Percentiles rank a stretch among this genome's conserved stretches.
Evolutionary conservation across 2,329 filamentous ascomycete genomes (phyloP).

Genomic region (Capronia americana): DNA sequence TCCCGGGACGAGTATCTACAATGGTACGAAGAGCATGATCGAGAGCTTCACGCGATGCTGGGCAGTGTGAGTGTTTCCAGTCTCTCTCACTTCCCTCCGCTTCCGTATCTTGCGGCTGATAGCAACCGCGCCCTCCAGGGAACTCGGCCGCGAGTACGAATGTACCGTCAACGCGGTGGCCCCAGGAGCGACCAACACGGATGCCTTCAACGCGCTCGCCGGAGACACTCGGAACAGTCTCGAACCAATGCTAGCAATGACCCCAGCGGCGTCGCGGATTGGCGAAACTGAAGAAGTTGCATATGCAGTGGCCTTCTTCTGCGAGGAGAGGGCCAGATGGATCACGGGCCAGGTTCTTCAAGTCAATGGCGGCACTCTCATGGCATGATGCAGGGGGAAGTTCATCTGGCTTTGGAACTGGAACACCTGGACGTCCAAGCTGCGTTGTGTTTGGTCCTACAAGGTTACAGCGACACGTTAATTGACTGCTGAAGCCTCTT

Average conservation of each 20-base stretch:
- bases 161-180: slow-evolving; percentile 24
- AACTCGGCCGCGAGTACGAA: slow-evolving; percentile 24
- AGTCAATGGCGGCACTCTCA: slow-evolving; percentile 25
- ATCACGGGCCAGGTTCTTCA: slow-evolving; percentile 20
- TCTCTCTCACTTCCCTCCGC: neutral
- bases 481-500: too few species aligned
- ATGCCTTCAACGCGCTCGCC: slow-evolving; percentile 17
- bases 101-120: neutral
- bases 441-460: too few species aligned
- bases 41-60: slow-evolving; percentile 56
- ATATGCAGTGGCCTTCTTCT: slow-evolving; percentile 53
- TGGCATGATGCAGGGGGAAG: slow-evolving; percentile 8
- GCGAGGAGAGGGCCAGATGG: slow-evolving; percentile 33
- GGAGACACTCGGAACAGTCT: slow-evolving; percentile 11
- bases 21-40: slow-evolving; percentile 58
- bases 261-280: slow-evolving; percentile 42
- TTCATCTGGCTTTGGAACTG: neutral
- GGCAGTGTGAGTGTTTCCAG: slow-evolving; percentile 38
- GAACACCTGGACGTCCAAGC: neutral
- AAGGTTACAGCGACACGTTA: too few species aligned
- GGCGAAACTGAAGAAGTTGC: slow-evolving; percentile 60
- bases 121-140: neutral
- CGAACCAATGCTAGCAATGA: slow-evolving; percentile 21
- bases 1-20: slow-evolving; percentile 52
- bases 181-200: slow-evolving; percentile 20